Evolutionary conservation across 192 early-diverging fungal genomes (phyloP), one percentile per base, ranked within the genome.

Genomic region (Coemansia guatemalensis): DNA sequence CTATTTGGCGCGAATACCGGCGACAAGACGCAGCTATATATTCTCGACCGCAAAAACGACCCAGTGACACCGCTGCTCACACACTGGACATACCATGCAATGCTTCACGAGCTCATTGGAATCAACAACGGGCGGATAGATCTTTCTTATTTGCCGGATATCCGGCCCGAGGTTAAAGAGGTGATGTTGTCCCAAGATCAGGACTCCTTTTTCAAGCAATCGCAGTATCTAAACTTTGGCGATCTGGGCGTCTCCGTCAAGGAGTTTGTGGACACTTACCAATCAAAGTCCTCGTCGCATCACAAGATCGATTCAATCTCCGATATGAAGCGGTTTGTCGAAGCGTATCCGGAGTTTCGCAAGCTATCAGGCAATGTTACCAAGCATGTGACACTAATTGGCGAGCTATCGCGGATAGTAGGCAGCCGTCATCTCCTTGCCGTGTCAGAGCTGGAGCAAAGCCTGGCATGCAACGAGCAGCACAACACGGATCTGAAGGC

Each of bases 31-130:
- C 96, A 96, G 53, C 81, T 99, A 4, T 69, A 98, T 24, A 85
- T 99, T 48, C 66, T 99, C 51, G 97, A 99, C 74, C 90, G 97
- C 29, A 85, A 93, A 27, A 95, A 95, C 69, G 97, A 99, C 63
- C 95, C 97, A 2, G 89, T 98, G 3, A 98, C 95, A 0, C 96
- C 97, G 11, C 75, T 99, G 17, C 83, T 99, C 12, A 88, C 87
- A 11, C 97, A 97, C 68, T 99, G 97, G 97, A 99, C 95, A 5
- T 99, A 99, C 67, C 96, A 99, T 65, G 96, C 97, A 4, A 94
- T 99, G 91, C 91, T 97, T 8, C 93, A 99, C 73, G 97, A 98
- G 62, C 78, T 96, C 56, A 85, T 98, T 53, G 97, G 97, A 0
- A 95, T 99, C 48, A 81, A 77, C 51, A 96, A 98, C 68, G 94